phyloP scores from a whole-genome alignment of 768 basidiomycete species.

The Pluteus cervinus region DNA sequence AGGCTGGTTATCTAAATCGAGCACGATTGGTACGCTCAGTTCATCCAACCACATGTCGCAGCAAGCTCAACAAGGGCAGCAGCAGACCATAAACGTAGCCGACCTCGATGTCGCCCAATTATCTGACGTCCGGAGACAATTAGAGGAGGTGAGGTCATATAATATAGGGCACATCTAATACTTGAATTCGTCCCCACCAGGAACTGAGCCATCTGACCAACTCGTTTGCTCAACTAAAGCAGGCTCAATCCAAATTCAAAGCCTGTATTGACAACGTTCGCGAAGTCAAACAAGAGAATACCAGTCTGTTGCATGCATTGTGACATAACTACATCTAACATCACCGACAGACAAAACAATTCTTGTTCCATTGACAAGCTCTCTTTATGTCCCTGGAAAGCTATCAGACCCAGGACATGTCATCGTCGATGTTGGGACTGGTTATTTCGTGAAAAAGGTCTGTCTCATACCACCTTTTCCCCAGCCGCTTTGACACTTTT shows the following conservation, averaged over 20 bases:
- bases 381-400: conserved; percentile 92
- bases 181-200: conserved; percentile 31
- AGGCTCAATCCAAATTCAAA: conserved; percentile 90
- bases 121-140: conserved; percentile 81
- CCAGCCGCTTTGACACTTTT: background rate
- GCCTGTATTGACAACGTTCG: conserved; percentile 76
- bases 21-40: background rate
- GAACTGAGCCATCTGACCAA: conserved; percentile 89
- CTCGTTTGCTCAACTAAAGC: conserved; percentile 89
- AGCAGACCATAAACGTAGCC: conserved; percentile 70
- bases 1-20: no score
- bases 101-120: conserved; percentile 87
- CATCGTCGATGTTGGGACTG: conserved; percentile 93
- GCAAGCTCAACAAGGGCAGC: conserved; percentile 24
- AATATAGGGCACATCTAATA: background rate
- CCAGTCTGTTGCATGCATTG: conserved; percentile 29
- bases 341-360: conserved; percentile 67
- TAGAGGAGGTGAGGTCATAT: conserved; percentile 68
- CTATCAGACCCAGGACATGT: conserved; percentile 80
- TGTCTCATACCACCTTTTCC: conserved; percentile 8
- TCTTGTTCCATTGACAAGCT: conserved; percentile 89
- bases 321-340: background rate
- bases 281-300: conserved; percentile 68
- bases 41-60: conserved; percentile 24
- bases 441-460: conserved; percentile 95